Base-by-base conservation (phyloP, 768 basidiomycete species). In the Zangia roseola region DNA sequence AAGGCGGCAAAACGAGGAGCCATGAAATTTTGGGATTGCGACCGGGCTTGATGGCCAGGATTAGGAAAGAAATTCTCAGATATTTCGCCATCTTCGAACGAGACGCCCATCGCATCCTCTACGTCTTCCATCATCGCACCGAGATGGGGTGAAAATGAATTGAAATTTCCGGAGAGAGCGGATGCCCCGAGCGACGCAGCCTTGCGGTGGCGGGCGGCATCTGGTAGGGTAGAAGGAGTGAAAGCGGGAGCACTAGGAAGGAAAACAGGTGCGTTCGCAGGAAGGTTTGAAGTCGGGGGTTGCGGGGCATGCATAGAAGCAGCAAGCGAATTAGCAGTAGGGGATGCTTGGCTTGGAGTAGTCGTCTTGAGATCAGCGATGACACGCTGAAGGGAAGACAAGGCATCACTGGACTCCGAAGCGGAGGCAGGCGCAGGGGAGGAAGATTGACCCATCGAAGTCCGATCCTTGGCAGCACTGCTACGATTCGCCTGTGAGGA, bases 351-450 rank as follows among this genome's bases (percentile, higher is more conserved):
- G 61, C 73, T 80, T 43, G 81, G 74, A 42, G 88, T 84, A 3
- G 91, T 79, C 16, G 87, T 86, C 77, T 93, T 95, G 55, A 97
- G 76, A 68, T 97, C 94, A 47, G 89, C 89, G 58, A 97, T 97
- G 67, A 97, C 87, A 49, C 91, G 83, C 63, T 97, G 93, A 45
- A 97, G 81, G 24, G 90, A 91, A 52, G 87, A 88, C 50, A 93
- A 74, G 16, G 88, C 90, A 65, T 87, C 86, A 63, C 87, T 90
- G 19, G 81, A 79, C 56, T 90, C 86, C 30, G 75, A 75, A 54
- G 69, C 72, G 54, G 79, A 73, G 38, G 66, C 65, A 51, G 80
- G 78, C 33, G 75, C 75, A 31, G 82, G 78, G 14, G 75, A 64
- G 33, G 77, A 63, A 42, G 68, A 62, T 62, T 66, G 52, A 59